phyloP scores from a whole-genome alignment of 805 yeast genomes.

The Candida nonsorbophila region DNA sequence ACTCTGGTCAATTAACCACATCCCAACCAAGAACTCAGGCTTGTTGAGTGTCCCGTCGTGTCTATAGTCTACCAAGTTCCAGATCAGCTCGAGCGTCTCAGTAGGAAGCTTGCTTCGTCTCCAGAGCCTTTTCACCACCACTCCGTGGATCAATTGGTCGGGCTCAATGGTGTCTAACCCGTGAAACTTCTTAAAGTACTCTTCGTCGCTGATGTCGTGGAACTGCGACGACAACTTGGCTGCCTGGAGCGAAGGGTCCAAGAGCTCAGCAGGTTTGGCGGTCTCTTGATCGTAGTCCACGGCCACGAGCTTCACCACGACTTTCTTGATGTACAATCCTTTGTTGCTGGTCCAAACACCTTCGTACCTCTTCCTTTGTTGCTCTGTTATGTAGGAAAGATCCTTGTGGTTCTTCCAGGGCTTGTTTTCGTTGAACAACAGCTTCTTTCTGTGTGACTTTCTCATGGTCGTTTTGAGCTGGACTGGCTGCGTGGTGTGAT shows the following conservation, averaged over 20 bases:
- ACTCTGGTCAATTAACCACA: conserved; percentile 97
- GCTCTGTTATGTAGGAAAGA: conserved; percentile 43
- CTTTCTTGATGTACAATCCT: conserved; percentile 50
- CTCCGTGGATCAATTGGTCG: conserved; percentile 43
- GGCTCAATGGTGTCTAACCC: conserved; percentile 19
- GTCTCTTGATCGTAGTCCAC: conserved; percentile 16
- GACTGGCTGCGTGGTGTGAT: conserved; percentile 21
- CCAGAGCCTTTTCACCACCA: conserved; percentile 79
- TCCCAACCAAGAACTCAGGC: conserved; percentile 88
- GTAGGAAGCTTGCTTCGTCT: conserved; percentile 64
- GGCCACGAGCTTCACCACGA: conserved; percentile 25
- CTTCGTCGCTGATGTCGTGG: conserved; percentile 12
- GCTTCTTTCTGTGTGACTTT: conserved; percentile 32
- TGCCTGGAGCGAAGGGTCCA: conserved; percentile 21
- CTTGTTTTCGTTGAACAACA: conserved; percentile 73
- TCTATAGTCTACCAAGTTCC: conserved; percentile 65
- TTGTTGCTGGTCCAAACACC: conserved; percentile 91
- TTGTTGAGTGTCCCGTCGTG: conserved; percentile 72
- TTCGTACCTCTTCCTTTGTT: conserved; percentile 84
- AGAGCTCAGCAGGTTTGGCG: conserved; percentile 2
- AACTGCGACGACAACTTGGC: conserved; percentile 27
- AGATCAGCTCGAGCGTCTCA: conserved; percentile 52
- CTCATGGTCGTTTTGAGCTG: conserved; percentile 51
- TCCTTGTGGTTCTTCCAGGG: conserved; percentile 90
- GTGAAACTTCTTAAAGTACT: conserved; percentile 24